phyloP scores from a whole-genome alignment of 1,284 basidiomycete species.

The Schizophyllum amplum region DNA sequence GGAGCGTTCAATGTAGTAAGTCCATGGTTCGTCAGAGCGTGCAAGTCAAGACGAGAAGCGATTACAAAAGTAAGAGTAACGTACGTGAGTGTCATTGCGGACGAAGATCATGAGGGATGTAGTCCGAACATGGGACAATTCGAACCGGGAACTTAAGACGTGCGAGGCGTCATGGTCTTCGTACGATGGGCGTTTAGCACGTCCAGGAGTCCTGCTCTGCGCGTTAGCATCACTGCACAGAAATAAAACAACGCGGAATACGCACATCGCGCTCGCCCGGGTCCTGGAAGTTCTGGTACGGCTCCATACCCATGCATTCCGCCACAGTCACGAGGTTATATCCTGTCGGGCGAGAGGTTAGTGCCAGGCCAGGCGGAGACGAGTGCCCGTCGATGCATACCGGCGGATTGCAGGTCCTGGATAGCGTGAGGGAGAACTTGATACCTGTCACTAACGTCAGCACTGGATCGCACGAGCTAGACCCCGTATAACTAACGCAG shows the following conservation, averaged over 20 bases:
- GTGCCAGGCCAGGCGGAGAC: background rate
- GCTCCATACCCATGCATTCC: constrained; percentile 31
- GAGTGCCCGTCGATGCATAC: background rate
- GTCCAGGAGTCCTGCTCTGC: background rate
- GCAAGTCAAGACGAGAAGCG: too few species aligned
- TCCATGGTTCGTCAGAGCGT: too few species aligned
- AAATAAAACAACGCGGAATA: constrained; percentile 6
- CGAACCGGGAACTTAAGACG: background rate
- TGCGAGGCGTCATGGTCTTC: too few species aligned
- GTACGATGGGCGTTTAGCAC: background rate
- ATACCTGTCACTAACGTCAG: constrained; percentile 14
- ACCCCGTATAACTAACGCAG: constrained; percentile 21
- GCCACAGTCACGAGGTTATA: constrained; percentile 37
- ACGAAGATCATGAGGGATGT: background rate
- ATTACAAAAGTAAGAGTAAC: too few species aligned
- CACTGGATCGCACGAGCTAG: background rate
- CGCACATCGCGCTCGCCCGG: constrained; percentile 12
- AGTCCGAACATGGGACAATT: background rate
- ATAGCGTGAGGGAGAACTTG: constrained; percentile 28
- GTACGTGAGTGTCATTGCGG: too few species aligned
- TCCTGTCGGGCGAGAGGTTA: constrained; percentile 7
- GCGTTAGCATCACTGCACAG: background rate
- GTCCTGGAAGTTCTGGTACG: constrained; percentile 26
- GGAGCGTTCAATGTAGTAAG: too few species aligned
- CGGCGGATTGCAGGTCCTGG: constrained; percentile 23